Evolutionary conservation across 2,329 filamentous ascomycete species (phyloP).

Genomic region (Exserohilum rostratum): DNA sequence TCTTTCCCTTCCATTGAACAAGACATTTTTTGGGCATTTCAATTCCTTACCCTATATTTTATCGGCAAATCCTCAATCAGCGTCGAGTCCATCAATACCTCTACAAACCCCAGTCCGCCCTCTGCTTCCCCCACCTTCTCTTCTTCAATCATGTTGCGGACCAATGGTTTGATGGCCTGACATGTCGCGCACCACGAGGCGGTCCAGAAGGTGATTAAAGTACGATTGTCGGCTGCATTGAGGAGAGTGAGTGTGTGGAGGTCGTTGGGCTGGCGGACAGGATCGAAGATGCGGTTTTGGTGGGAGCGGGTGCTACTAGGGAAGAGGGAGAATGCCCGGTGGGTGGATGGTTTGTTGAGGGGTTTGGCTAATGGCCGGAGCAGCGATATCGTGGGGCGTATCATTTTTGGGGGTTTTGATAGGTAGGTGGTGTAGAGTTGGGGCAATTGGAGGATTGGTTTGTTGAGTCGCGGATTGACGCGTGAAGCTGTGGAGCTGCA

Average conservation of each 20-base stretch:
- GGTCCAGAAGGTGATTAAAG: conserved; percentile 58
- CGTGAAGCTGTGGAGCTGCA: conserved; percentile 5
- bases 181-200: conserved; percentile 57
- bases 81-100: conserved; percentile 56
- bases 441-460: not conserved
- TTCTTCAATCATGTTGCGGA: conserved; percentile 51
- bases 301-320: conserved; percentile 19
- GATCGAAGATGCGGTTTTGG: conserved; percentile 45
- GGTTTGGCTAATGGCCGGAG: not conserved
- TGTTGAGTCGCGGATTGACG: conserved; percentile 2
- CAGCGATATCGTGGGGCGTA: not conserved
- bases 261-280: conserved; percentile 55
- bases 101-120: conserved; percentile 55
- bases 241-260: conserved; percentile 56
- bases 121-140: conserved; percentile 53
- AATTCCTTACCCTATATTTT: conserved; percentile 42
- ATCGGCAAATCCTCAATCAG: conserved; percentile 51
- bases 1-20: too few species aligned
- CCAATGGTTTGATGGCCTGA: conserved; percentile 50
- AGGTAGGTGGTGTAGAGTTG: not conserved
- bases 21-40: too few species aligned
- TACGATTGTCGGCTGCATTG: conserved; percentile 52
- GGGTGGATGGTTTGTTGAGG: not conserved
- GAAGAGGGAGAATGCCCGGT: conserved; percentile 27
- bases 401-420: conserved; percentile 1